Conservation (phyloP, 2,329 filamentous ascomycete genomes). For the Trichophyton simii region DNA sequence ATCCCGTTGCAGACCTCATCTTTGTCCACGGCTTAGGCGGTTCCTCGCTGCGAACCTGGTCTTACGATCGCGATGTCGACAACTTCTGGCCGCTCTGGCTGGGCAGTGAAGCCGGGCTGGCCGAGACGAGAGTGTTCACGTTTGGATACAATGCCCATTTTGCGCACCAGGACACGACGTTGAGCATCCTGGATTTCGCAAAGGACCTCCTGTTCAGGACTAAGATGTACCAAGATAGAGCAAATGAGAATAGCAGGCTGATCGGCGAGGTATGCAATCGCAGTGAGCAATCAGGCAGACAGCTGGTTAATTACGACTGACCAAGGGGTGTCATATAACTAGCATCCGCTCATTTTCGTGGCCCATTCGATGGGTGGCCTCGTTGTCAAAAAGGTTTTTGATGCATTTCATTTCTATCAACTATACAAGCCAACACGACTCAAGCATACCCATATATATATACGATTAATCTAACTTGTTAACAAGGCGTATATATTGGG, state of each 20-base stretch:
- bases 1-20: conserved; percentile 19
- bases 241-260: not conserved
- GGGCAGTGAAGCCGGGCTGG: conserved; percentile 17
- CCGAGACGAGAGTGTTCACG: conserved; percentile 22
- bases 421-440: no score
- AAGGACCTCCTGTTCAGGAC: conserved; percentile 21
- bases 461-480: no score
- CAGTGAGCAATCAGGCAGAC: no score
- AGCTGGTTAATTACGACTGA: no score
- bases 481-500: not conserved
- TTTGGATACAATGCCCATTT: conserved; percentile 28
- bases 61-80: conserved; percentile 15
- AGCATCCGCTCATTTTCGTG: conserved; percentile 10
- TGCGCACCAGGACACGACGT: not conserved
- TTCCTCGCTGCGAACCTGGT: conserved; percentile 28
- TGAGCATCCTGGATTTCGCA: conserved; percentile 25
- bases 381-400: conserved; percentile 21
- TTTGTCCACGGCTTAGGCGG: conserved; percentile 35
- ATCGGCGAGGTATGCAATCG: no score
- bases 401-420: no score
- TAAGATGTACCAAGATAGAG: not conserved
- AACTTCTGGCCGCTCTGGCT: conserved; percentile 6
- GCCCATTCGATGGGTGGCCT: conserved; percentile 16
- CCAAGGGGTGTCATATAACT: no score
- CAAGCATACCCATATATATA: no score